A percentile compares a stretch with the other conserved stretches of the same genome.
These are phyloP conservation scores for Pseudogymnoascus sp. DNA, from an alignment of 2,329 filamentous ascomycete species.

Conservation along the genomic window DNA sequence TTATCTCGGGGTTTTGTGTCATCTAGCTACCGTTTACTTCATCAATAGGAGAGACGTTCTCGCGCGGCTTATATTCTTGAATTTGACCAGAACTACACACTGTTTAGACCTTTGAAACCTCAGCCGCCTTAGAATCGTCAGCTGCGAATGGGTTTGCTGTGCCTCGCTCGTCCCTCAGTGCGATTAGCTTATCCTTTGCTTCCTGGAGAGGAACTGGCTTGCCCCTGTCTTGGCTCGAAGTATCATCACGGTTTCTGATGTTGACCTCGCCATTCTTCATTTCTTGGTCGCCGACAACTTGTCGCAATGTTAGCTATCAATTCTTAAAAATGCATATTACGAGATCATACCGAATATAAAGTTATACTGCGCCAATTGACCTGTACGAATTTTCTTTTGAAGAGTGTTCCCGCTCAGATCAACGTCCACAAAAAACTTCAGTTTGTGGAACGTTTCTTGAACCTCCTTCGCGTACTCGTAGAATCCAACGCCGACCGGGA, in stretches of 20 bases:
- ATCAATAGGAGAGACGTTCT: not conserved
- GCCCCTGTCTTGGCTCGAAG: conserved; percentile 51
- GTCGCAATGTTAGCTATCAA: not conserved
- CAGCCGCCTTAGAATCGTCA: not conserved
- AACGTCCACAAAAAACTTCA: conserved; percentile 61
- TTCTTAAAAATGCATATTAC: not conserved
- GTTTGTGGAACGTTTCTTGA: conserved; percentile 55
- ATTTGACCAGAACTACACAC: not conserved
- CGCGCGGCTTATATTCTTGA: not conserved
- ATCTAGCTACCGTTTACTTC: not conserved
- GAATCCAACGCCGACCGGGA: conserved; percentile 65
- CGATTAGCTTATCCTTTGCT: conserved; percentile 46
- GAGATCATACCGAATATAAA: conserved; percentile 59
- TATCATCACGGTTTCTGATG: conserved; percentile 55
- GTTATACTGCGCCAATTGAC: conserved; percentile 74
- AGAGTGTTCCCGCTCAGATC: conserved; percentile 70
- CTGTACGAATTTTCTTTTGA: conserved; percentile 82
- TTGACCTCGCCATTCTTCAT: conserved; percentile 52
- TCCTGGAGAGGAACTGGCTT: conserved; percentile 49
- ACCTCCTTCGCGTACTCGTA: conserved; percentile 70
- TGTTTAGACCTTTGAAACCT: not conserved
- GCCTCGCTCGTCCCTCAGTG: conserved; percentile 40
- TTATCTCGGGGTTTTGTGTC: not conserved
- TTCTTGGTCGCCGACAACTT: conserved; percentile 55
- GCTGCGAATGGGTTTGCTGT: conserved; percentile 32